Conservation (phyloP, 805 yeast species). For the Yarrowia sp. region DNA sequence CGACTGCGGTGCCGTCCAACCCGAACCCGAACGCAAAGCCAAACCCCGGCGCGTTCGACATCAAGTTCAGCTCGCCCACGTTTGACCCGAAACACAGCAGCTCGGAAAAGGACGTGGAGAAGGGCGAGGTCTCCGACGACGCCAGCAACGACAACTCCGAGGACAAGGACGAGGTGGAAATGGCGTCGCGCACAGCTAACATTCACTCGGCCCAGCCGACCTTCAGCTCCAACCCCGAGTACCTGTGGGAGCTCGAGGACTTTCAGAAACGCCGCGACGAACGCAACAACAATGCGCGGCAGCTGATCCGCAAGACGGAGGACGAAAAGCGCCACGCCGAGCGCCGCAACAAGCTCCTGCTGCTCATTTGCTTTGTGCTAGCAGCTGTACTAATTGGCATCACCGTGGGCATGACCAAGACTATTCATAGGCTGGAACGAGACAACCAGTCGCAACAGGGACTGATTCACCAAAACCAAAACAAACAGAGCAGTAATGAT, state of each 20-base stretch:
- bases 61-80: conserved; percentile 16
- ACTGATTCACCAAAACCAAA: not conserved
- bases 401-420: not conserved
- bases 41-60: not conserved
- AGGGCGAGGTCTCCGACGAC: not conserved
- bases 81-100: not conserved
- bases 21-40: not conserved
- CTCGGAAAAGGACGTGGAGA: not conserved
- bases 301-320: not conserved
- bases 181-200: not conserved
- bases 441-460: not conserved
- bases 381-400: not conserved
- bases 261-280: conserved; percentile 11
- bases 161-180: not conserved
- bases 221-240: conserved; percentile 1
- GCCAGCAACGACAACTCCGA: not conserved
- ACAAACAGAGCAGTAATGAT: conserved; percentile 3
- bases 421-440: not conserved
- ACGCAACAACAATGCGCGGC: not conserved
- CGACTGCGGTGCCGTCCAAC: not conserved
- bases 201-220: not conserved
- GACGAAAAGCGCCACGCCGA: conserved; percentile 1
- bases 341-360: not conserved
- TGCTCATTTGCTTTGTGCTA: not conserved
- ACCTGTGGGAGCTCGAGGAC: conserved; percentile 17